Evolutionary conservation across 192 early-diverging fungal genomes (phyloP).

Genomic region (Kickxella alabastrina): DNA sequence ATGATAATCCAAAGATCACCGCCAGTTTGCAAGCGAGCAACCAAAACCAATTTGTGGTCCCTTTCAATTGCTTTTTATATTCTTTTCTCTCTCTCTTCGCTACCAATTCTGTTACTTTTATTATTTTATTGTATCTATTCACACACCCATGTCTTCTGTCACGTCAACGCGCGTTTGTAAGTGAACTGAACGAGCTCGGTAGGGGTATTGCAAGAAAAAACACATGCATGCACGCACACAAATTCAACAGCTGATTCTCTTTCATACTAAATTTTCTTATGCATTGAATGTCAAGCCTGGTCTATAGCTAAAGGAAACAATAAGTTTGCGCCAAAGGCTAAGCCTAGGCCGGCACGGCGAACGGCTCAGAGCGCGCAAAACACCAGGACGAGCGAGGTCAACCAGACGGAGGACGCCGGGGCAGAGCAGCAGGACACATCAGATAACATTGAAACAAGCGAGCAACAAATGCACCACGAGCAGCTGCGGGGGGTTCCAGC

Average conservation of each 20-base stretch:
- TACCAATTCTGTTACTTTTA: constrained; percentile 1
- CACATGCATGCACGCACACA: not conserved
- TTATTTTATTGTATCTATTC: not conserved
- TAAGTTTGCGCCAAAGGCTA: constrained; percentile 44
- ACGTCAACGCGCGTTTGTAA: constrained; percentile 36
- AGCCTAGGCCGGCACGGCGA: constrained; percentile 17
- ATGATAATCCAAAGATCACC: no score
- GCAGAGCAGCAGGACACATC: no score
- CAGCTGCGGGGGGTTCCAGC: not conserved
- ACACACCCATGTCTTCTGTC: constrained; percentile 25
- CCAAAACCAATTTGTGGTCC: no score
- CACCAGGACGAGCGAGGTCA: not conserved
- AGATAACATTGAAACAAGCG: constrained; percentile 5
- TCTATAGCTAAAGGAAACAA: constrained; percentile 34
- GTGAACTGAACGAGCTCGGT: no score
- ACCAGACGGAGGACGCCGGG: constrained; percentile 3
- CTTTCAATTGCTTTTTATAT: no score
- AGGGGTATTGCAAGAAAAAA: not conserved
- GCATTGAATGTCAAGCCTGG: no score
- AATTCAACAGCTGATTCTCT: no score
- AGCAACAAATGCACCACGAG: constrained; percentile 2
- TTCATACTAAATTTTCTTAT: no score
- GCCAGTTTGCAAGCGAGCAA: no score
- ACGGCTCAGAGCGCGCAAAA: not conserved
- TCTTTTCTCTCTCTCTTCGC: not conserved